Percentiles rank a stretch among this genome's conserved stretches.
phyloP scores from a whole-genome alignment of 2,329 filamentous ascomycete genomes.

The Neofusicoccum kwambonambiense region DNA sequence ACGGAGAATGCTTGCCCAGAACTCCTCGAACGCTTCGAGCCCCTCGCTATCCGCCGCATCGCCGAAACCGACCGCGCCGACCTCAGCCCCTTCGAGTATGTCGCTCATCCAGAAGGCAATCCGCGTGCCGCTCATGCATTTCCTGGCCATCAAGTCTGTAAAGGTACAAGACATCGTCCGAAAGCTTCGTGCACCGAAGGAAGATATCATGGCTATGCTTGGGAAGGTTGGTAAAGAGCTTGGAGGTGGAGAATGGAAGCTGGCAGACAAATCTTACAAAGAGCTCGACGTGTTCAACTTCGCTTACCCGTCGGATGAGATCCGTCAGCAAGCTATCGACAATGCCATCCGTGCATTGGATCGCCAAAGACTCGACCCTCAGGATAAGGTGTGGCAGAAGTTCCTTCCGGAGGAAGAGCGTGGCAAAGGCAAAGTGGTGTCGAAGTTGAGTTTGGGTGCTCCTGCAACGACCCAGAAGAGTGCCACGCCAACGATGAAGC shows the following conservation, averaged over 20 bases:
- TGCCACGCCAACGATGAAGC: constrained; percentile 3
- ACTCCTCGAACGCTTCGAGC: constrained; percentile 5
- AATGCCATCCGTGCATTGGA: constrained; percentile 64
- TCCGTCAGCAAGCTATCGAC: constrained; percentile 60
- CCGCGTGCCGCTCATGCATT: constrained; percentile 47
- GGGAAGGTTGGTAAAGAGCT: neutral
- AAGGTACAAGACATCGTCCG: constrained; percentile 48
- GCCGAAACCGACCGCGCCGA: constrained; percentile 29
- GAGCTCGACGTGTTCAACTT: constrained; percentile 64
- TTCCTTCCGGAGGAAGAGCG: constrained; percentile 60
- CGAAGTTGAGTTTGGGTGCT: constrained; percentile 53
- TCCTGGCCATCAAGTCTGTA: constrained; percentile 54
- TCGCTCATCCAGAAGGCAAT: constrained; percentile 38
- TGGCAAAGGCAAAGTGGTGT: constrained; percentile 61
- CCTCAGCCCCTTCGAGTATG: constrained; percentile 37
- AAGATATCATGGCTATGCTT: constrained; percentile 49
- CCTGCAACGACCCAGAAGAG: constrained; percentile 27
- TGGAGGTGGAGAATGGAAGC: constrained; percentile 21
- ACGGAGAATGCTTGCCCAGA: neutral
- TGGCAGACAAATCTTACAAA: constrained; percentile 59
- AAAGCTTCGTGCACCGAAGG: constrained; percentile 48
- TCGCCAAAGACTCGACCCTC: constrained; percentile 57
- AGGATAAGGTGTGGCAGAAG: constrained; percentile 62
- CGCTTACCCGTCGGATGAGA: constrained; percentile 54
- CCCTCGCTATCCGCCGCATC: constrained; percentile 12